Conservation (phyloP, 2,329 filamentous ascomycete species). For the Ophiostoma piceae region DNA sequence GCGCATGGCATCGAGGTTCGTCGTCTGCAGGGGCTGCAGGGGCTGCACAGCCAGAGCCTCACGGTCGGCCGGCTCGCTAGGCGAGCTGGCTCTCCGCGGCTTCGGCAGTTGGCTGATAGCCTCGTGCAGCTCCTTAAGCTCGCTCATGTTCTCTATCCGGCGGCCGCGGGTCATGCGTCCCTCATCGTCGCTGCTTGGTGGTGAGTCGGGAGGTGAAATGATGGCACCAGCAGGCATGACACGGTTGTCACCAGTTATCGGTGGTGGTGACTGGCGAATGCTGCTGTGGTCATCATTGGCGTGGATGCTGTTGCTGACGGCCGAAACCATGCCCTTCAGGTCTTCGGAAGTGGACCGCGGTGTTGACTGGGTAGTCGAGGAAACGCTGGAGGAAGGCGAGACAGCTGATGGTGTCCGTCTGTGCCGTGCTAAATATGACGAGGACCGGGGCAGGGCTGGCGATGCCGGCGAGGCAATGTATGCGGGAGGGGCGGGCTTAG, state of each 20-base stretch:
- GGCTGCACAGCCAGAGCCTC: constrained; percentile 37
- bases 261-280: constrained; percentile 78
- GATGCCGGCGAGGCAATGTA: constrained; percentile 34
- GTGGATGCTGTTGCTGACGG: background rate
- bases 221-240: constrained; percentile 77
- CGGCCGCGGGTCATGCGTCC: constrained; percentile 31
- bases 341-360: constrained; percentile 48
- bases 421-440: constrained; percentile 61
- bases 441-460: constrained; percentile 56
- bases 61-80: constrained; percentile 38
- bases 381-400: constrained; percentile 32
- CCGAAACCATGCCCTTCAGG: constrained; percentile 40
- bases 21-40: constrained; percentile 31
- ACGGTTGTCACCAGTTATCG: constrained; percentile 59
- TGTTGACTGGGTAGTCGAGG: constrained; percentile 39
- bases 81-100: constrained; percentile 56
- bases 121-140: constrained; percentile 69
- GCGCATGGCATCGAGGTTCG: constrained; percentile 38
- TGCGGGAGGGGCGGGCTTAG: constrained; percentile 22
- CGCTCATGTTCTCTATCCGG: constrained; percentile 50
- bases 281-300: constrained; percentile 36
- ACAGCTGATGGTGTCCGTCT: constrained; percentile 52
- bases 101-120: constrained; percentile 76
- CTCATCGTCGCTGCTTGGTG: constrained; percentile 71
- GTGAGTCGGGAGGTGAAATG: constrained; percentile 86